Evolutionary conservation across 1,284 basidiomycete genomes (phyloP), one percentile per base, ranked within the genome.

Genomic region (Cerioporus squamosus): DNA sequence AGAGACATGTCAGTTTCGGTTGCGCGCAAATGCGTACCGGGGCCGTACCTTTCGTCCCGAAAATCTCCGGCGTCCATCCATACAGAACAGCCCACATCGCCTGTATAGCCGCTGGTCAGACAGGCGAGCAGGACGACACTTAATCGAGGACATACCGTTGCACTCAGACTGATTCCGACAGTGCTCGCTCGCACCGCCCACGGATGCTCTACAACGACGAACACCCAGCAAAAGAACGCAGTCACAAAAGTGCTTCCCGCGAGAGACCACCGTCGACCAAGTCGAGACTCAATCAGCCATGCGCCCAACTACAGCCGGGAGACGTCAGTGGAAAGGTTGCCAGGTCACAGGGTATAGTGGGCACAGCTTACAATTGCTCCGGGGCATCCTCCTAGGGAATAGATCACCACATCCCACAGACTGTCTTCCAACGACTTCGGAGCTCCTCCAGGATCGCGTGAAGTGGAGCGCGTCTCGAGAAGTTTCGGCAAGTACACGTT

Each of bases 401-500:
- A 93, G 39, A 92, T 89, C 51, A 93, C 84, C 10, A 96, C 89
- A 66, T 95, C 92, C 85, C 86, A 89, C 49, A 96, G 70, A 44
- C 85, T 91, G 48, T 85, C 82, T 61, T 86, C 80, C 17, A 95
- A 75, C 76, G 65, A 68, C 55, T 84, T 83, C 20, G 80, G 73
- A 1, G 73, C 71, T 2, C 67, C 70, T 6, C 70, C 68, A 31
- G 68, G 69, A 18, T 75, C 50, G 4, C 65, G 63, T 20, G 75
- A 62, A 1, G 74, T 72, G 5, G 60, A 59, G 18, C 78, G 69
- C 64, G 81, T 83, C 78, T 95, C 95, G 29, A 98, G 78, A 15
- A 97, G 81, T 68, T 95, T 95, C 0, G 97, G 97, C 20, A 98
- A 81, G 74, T 91, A 98, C 14, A 97, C 95, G 70, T 98, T 99